These are phyloP conservation scores for Corylus avellana DNA, from an alignment of 306 rosid species.

Conservation along the genomic window DNA sequence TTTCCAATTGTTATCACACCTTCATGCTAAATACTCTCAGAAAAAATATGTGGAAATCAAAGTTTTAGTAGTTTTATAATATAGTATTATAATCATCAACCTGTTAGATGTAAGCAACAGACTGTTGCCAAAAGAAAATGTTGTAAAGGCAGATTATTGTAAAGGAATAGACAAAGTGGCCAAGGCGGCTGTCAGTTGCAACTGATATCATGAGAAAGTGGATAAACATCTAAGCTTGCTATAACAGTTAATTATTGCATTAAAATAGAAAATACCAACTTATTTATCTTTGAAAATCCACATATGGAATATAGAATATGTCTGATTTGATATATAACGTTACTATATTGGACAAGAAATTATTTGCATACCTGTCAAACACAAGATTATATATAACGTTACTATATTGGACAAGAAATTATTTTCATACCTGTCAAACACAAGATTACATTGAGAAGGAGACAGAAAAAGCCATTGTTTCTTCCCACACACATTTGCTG, in stretches of 20 bases:
- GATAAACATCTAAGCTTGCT: background rate
- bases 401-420: slow-evolving; percentile 24
- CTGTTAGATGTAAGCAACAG: background rate
- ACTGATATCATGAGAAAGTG: background rate
- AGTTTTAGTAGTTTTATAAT: background rate
- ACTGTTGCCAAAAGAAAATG: background rate
- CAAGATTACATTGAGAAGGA: slow-evolving; percentile 77
- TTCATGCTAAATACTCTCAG: background rate
- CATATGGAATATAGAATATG: background rate
- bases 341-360: slow-evolving; percentile 24
- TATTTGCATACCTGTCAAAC: slow-evolving; percentile 69
- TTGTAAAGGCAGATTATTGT: background rate
- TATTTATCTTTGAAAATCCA: background rate
- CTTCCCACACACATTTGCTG: slow-evolving; percentile 87
- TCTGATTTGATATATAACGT: background rate
- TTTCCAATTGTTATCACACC: background rate
- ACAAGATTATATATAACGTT: slow-evolving; percentile 45
- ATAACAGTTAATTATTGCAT: background rate
- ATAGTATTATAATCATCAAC: background rate
- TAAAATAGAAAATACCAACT: background rate
- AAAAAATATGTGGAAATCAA: background rate
- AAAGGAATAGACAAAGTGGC: background rate
- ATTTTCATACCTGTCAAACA: slow-evolving; percentile 73
- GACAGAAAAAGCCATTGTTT: slow-evolving; percentile 86
- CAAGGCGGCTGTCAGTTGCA: background rate